A percentile compares a stretch with the other conserved stretches of the same genome.
Evolutionary conservation across 805 yeast genomes (phyloP).

Genomic region (Monosporozyma aerobia): DNA sequence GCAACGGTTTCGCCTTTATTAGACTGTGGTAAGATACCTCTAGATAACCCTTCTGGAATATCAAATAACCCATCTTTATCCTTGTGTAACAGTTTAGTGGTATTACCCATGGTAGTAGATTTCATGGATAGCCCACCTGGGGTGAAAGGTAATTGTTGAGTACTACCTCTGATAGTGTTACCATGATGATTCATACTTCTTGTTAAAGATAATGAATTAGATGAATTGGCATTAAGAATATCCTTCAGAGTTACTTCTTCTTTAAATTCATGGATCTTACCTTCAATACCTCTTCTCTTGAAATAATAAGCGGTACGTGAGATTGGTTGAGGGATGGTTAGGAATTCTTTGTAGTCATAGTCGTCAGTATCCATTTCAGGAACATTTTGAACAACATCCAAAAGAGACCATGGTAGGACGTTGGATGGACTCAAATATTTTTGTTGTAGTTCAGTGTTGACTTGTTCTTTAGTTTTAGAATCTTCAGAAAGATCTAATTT

Average conservation of each 20-base stretch:
- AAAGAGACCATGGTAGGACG: constrained; percentile 57
- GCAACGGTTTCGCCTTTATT: constrained; percentile 3
- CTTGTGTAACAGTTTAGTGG: constrained; percentile 43
- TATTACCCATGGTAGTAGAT: constrained; percentile 13
- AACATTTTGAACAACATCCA: constrained; percentile 55
- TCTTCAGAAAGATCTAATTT: not conserved
- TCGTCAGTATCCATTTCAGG: constrained; percentile 31
- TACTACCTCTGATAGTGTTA: constrained; percentile 58
- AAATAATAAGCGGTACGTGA: constrained; percentile 59
- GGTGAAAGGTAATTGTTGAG: constrained; percentile 75
- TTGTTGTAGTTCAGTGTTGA: constrained; percentile 8
- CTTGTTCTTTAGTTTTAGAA: not conserved
- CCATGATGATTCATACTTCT: constrained; percentile 55
- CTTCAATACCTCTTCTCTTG: constrained; percentile 67
- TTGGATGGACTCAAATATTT: constrained; percentile 56
- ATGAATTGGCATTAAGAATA: constrained; percentile 42
- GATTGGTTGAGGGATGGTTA: constrained; percentile 50
- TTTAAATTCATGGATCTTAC: constrained; percentile 50
- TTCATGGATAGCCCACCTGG: constrained; percentile 72
- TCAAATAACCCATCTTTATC: constrained; percentile 72
- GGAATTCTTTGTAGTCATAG: constrained; percentile 36
- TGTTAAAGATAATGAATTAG: constrained; percentile 63
- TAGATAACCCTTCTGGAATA: constrained; percentile 67
- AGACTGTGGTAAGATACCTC: constrained; percentile 47
- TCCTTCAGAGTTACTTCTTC: constrained; percentile 50